These are phyloP conservation scores for Lachnellula occidentalis DNA, from an alignment of 2,329 filamentous ascomycete species.

Conservation along the genomic window DNA sequence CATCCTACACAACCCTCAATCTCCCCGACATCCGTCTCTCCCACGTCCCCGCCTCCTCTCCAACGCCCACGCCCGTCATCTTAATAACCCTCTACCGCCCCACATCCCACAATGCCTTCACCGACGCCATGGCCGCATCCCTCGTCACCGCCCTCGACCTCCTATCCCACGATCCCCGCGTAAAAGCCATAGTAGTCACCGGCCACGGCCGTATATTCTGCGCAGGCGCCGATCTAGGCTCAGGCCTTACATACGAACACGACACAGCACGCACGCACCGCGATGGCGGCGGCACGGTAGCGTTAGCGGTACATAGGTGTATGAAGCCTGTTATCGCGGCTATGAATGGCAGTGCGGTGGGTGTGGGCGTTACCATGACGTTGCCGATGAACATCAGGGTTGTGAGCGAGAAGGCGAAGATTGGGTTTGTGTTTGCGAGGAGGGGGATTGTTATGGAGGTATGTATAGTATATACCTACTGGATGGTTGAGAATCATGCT, in stretches of 20 bases:
- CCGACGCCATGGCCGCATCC: constrained; percentile 55
- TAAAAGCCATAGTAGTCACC: constrained; percentile 50
- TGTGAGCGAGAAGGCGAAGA: constrained; percentile 53
- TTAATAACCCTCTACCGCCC: constrained; percentile 61
- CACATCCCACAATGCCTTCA: constrained; percentile 64
- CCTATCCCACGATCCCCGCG: constrained; percentile 48
- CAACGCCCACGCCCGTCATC: constrained; percentile 54
- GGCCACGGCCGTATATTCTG: constrained; percentile 49
- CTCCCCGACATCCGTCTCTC: constrained; percentile 43
- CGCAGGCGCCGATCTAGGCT: constrained; percentile 39
- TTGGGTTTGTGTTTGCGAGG: constrained; percentile 69
- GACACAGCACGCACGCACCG: constrained; percentile 30
- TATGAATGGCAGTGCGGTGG: constrained; percentile 54
- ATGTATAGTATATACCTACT: neutral
- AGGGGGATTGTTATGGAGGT: constrained; percentile 65
- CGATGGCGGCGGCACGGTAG: constrained; percentile 48
- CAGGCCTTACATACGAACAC: constrained; percentile 14
- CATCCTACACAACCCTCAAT: constrained; percentile 37
- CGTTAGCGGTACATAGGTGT: constrained; percentile 52
- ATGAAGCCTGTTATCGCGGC: constrained; percentile 54
- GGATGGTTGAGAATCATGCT: neutral
- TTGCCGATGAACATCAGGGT: constrained; percentile 49
- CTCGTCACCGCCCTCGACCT: constrained; percentile 49
- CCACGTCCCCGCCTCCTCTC: constrained; percentile 45
- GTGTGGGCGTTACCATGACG: constrained; percentile 58